Percentiles rank a stretch among this genome's conserved stretches.
Evolutionary conservation across 768 basidiomycete genomes (phyloP).

Genomic region (Tricholomella constricta): DNA sequence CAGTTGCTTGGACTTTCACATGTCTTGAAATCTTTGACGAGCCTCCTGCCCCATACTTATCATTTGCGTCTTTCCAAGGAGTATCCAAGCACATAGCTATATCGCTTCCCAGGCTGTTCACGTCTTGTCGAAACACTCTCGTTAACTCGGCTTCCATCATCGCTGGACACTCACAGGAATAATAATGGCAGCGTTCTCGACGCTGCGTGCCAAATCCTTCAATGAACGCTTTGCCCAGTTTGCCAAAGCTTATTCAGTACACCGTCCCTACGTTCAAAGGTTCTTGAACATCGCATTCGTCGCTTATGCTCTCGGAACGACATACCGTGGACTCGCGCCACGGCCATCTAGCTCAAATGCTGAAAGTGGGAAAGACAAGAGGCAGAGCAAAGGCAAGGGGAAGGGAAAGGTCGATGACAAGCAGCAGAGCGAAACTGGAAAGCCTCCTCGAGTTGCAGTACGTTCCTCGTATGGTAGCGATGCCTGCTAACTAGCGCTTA

Average conservation of each 20-base stretch:
- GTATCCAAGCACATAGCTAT: not conserved
- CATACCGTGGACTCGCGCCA: constrained; percentile 59
- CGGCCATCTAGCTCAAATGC: constrained; percentile 37
- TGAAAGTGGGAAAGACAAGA: constrained; percentile 36
- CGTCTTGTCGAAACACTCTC: not conserved
- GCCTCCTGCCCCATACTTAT: not conserved
- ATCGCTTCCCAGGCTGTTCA: not conserved
- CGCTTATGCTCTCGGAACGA: constrained; percentile 65
- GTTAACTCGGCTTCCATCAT: not conserved
- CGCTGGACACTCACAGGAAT: not conserved
- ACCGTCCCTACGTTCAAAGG: constrained; percentile 75
- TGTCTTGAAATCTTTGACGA: not conserved
- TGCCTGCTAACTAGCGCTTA: not conserved
- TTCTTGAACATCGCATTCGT: constrained; percentile 70
- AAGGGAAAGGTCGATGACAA: constrained; percentile 19
- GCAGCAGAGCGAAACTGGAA: constrained; percentile 30
- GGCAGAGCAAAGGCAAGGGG: constrained; percentile 11
- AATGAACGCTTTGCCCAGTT: constrained; percentile 45
- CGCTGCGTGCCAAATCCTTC: constrained; percentile 31
- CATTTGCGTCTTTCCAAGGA: not conserved
- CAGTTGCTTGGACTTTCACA: constrained; percentile 4
- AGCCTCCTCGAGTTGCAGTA: constrained; percentile 68
- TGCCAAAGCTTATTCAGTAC: constrained; percentile 53
- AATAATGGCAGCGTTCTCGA: constrained; percentile 35
- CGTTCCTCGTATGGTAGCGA: not conserved